phyloP scores from a whole-genome alignment of 331 rosid genomes.

The Malus hybrid region DNA sequence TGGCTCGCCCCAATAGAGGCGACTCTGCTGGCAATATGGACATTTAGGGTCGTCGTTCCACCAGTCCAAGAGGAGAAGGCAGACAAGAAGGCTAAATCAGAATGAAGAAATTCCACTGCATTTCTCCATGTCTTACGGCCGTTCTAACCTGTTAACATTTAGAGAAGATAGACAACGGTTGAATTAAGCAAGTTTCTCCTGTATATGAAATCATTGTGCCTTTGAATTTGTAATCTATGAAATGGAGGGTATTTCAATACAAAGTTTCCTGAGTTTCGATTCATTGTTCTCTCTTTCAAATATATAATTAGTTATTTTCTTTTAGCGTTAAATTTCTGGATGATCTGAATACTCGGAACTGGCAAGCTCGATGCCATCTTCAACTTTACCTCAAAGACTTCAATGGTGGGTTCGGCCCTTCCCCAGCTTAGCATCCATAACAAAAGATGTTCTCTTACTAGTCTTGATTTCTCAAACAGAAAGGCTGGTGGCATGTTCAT shows the following conservation, averaged over 20 bases:
- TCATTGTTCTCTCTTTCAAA: no score
- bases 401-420: neutral
- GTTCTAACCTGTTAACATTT: neutral
- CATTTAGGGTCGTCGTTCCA: conserved; percentile 43
- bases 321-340: no score
- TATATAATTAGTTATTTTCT: neutral
- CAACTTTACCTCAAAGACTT: neutral
- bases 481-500: neutral
- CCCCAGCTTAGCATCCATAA: neutral
- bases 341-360: neutral
- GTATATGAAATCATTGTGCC: neutral
- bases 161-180: neutral
- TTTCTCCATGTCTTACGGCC: neutral
- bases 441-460: neutral
- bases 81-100: conserved; percentile 48
- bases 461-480: conserved; percentile 14
- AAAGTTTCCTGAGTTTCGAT: neutral
- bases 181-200: neutral
- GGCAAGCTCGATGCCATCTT: neutral
- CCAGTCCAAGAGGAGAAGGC: conserved; percentile 36
- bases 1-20: conserved; percentile 94
- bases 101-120: conserved; percentile 23
- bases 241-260: neutral
- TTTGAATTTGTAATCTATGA: neutral
- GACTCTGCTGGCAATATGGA: conserved; percentile 72